Evolutionary conservation across 768 basidiomycete genomes (phyloP).

Genomic region (Inosperma sp.): DNA sequence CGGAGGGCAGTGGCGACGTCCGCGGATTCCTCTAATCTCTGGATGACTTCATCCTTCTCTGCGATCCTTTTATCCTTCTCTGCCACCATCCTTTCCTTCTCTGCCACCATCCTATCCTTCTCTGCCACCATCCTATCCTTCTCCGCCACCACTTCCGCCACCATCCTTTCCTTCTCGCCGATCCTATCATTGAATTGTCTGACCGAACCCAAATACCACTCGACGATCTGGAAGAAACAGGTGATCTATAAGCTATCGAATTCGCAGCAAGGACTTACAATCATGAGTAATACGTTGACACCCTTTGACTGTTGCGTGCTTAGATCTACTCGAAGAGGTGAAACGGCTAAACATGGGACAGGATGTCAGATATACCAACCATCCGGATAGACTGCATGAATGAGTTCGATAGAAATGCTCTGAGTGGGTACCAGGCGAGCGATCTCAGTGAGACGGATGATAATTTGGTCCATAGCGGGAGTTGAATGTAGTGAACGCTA

Average conservation of each 20-base stretch:
- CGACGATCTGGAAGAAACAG: conserved; percentile 1
- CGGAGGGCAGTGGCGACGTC: background rate
- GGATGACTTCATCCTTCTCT: conserved; percentile 1
- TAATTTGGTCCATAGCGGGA: conserved; percentile 2
- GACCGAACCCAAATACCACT: background rate
- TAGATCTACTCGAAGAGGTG: background rate
- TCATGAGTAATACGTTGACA: background rate
- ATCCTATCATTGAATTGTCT: background rate
- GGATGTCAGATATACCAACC: background rate
- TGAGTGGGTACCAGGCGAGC: background rate
- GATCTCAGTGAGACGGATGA: background rate
- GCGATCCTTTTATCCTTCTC: background rate
- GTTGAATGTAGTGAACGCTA: too few species aligned
- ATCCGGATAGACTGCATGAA: background rate
- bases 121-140: background rate
- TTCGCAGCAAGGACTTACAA: background rate
- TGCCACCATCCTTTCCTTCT: too few species aligned
- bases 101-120: background rate
- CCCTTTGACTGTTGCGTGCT: conserved; percentile 1
- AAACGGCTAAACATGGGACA: background rate
- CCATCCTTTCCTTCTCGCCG: background rate
- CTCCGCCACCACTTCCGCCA: background rate
- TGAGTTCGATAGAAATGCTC: background rate
- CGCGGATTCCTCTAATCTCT: background rate
- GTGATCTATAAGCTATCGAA: background rate